Evolutionary conservation across 2,329 filamentous ascomycete genomes (phyloP).

Genomic region (Dothidotthia symphoricarpi): DNA sequence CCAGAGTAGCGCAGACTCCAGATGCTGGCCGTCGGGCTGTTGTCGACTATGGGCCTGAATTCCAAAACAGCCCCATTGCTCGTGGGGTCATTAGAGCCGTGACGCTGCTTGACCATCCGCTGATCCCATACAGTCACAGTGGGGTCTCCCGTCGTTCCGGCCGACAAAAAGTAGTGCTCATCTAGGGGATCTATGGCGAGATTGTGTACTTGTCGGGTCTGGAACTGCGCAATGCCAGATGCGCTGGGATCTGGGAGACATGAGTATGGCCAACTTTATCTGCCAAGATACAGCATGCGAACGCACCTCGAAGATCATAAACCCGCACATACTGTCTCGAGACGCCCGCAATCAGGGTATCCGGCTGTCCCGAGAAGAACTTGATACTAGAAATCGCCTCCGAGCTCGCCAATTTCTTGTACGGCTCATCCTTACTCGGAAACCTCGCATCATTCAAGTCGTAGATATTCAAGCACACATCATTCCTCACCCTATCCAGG

Average conservation of each 20-base stretch:
- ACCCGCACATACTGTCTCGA: constrained; percentile 72
- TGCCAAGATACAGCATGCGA: constrained; percentile 19
- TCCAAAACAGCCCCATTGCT: constrained; percentile 58
- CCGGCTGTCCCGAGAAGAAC: constrained; percentile 75
- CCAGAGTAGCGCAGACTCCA: constrained; percentile 64
- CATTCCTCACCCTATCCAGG: constrained; percentile 76
- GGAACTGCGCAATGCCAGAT: constrained; percentile 49
- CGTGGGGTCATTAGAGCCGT: constrained; percentile 48
- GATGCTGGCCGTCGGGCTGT: constrained; percentile 51
- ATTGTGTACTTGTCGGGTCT: constrained; percentile 62
- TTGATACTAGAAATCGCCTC: constrained; percentile 79
- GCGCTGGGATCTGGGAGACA: constrained; percentile 37
- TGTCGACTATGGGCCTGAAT: constrained; percentile 55
- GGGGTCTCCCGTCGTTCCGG: constrained; percentile 68
- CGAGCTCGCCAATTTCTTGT: constrained; percentile 57
- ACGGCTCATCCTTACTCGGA: constrained; percentile 53
- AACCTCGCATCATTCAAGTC: constrained; percentile 63
- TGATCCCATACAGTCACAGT: constrained; percentile 77
- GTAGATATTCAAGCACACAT: constrained; percentile 80
- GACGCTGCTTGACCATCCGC: constrained; percentile 48
- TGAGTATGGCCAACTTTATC: constrained; percentile 11
- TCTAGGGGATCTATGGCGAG: constrained; percentile 76
- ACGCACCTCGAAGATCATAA: constrained; percentile 72
- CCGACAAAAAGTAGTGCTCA: constrained; percentile 81
- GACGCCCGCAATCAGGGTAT: constrained; percentile 72